phyloP scores from a whole-genome alignment of 208 protist genomes.

The Trypanosoma theileri region DNA sequence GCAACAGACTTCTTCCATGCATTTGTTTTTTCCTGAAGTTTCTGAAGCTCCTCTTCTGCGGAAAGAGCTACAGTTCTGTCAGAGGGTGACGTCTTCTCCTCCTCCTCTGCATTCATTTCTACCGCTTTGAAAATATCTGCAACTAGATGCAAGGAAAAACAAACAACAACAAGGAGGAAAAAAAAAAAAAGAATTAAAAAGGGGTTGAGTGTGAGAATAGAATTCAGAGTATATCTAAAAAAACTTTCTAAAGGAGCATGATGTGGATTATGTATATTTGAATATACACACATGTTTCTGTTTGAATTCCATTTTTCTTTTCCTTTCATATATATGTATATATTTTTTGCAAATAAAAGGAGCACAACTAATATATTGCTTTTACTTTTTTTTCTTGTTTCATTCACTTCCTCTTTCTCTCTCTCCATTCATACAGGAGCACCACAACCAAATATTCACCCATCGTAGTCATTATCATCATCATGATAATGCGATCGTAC shows the following conservation, averaged over 20 bases:
- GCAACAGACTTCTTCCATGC: constrained; percentile 65
- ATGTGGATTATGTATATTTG: no score
- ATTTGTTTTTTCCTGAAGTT: constrained; percentile 49
- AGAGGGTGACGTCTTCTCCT: background rate
- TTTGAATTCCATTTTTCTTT: no score
- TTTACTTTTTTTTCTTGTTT: no score
- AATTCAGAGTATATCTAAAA: background rate
- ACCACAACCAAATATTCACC: no score
- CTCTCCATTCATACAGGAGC: no score
- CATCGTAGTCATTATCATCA: no score
- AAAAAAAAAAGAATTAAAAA: constrained; percentile 1
- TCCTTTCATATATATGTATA: no score
- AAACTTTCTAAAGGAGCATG: background rate
- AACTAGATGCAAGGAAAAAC: constrained; percentile 2
- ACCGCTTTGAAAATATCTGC: background rate
- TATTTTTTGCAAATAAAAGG: no score
- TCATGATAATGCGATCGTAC: no score
- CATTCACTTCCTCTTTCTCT: no score
- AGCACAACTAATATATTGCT: no score
- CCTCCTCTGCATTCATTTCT: constrained; percentile 7
- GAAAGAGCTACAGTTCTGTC: background rate
- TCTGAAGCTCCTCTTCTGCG: constrained; percentile 39
- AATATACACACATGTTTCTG: no score
- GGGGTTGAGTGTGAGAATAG: background rate
- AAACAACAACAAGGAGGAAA: constrained; percentile 14